Percentiles rank a stretch among this genome's conserved stretches.
Evolutionary conservation across 2,329 filamentous ascomycete species (phyloP).

Genomic region (Verticillium nonalfalfae): DNA sequence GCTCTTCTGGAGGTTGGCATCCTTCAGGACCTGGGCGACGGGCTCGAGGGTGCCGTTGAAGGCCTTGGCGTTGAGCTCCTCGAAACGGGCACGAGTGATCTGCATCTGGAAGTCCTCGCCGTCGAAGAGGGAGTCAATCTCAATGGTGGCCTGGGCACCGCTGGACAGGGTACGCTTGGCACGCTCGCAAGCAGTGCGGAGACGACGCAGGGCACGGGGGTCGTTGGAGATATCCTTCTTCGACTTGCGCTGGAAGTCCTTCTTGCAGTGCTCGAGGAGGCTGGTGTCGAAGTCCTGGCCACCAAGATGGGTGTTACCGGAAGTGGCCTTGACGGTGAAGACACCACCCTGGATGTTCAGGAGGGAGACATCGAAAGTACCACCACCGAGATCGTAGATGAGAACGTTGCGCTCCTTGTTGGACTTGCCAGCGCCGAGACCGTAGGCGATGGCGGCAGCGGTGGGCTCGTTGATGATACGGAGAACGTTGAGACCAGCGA

Average conservation of each 20-base stretch:
- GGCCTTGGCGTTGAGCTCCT: conserved; percentile 94
- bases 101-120: conserved; percentile 96
- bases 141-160: conserved; percentile 93
- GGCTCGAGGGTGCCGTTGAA: conserved; percentile 92
- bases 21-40: conserved; percentile 94
- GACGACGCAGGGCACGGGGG: conserved; percentile 86
- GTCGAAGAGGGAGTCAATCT: conserved; percentile 98
- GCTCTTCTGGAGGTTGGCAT: conserved; percentile 80
- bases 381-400: conserved; percentile 99
- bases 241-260: conserved; percentile 82
- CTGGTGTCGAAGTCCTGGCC: conserved; percentile 96
- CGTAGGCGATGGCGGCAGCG: conserved; percentile 95
- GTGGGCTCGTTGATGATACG: conserved; percentile 99
- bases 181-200: conserved; percentile 97
- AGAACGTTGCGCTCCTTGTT: conserved; percentile 98
- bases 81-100: conserved; percentile 98
- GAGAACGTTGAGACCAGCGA: conserved; percentile 94
- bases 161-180: conserved; percentile 98
- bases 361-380: conserved; percentile 99
- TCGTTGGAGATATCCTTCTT: conserved; percentile 77
- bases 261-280: conserved; percentile 93
- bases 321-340: conserved; percentile 97
- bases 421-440: conserved; percentile 89
- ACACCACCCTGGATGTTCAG: conserved; percentile 99
- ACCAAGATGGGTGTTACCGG: conserved; percentile 95